Percentiles rank a stretch among this genome's conserved stretches.
These are phyloP conservation scores for Elymus sibiricus DNA, from an alignment of 176 grass and related monocot species.

Conservation along the genomic window DNA sequence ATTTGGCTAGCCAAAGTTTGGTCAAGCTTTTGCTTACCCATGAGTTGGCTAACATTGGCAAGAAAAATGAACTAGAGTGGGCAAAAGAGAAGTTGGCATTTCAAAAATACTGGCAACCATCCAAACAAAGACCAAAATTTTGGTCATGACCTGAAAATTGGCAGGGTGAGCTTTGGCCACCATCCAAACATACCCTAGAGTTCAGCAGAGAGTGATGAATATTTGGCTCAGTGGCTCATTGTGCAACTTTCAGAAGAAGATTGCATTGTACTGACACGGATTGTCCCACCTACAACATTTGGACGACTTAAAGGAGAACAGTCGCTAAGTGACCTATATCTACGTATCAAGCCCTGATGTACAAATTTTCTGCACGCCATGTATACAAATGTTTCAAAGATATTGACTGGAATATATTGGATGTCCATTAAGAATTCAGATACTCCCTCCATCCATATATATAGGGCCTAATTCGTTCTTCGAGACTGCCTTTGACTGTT, in stretches of 20 bases:
- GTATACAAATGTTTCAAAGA: not conserved
- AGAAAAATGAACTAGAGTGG: not conserved
- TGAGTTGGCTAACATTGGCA: not conserved
- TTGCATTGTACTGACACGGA: not conserved
- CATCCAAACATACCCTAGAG: not conserved
- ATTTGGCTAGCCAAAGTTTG: not conserved
- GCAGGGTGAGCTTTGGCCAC: not conserved
- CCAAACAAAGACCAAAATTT: not conserved
- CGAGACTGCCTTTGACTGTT: no score
- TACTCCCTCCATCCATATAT: no score
- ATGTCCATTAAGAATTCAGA: not conserved
- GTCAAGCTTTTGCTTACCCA: not conserved
- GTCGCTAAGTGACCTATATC: not conserved
- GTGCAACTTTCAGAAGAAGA: not conserved
- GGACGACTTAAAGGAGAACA: not conserved
- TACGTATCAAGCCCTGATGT: not conserved
- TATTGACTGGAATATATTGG: not conserved
- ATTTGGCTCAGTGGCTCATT: not conserved
- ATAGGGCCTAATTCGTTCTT: no score
- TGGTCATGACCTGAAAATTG: not conserved
- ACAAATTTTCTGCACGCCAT: not conserved
- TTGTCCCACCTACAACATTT: conserved; percentile 4
- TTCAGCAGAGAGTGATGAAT: not conserved
- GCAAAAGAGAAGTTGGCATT: not conserved
- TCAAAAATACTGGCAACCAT: not conserved